Evolutionary conservation across 2,329 filamentous ascomycete genomes (phyloP), one percentile per base, ranked within the genome.

Genomic region (Fusarium burgessii): DNA sequence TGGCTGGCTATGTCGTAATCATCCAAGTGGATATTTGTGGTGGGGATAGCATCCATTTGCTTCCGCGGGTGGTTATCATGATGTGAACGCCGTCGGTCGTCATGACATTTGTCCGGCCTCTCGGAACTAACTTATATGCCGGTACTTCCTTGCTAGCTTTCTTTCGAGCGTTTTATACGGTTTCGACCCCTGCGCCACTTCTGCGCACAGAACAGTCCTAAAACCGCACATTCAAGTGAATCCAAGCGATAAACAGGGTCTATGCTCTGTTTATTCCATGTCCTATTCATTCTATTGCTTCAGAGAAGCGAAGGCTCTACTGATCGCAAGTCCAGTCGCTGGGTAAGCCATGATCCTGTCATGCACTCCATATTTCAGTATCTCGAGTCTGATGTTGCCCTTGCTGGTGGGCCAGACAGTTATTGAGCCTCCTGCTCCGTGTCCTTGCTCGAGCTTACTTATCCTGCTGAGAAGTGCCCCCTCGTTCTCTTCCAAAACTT

Each of bases 331-430:
- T 36, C 81, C 83, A 2, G 86, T 80, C 14, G 84, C 78, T 3
- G 84, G 83, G 74, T 86, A 84, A 5, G 82, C 82, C 85, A 87
- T 87, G 33, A 86, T 81, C 13, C 82, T 81, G 74, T 87, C 85
- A 59, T 87, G 85, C 9, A 85, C 75, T 1, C 85, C 85, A 68
- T 84, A 81, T 76, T 86, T 85, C 8, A 87, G 64, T 18, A 87
- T 83, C 62, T 87, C 80, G 52, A 87, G 81, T 62, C 82, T 79
- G 14, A 87, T 79, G 1, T 82, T 62, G 1, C 85, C 86, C 41
- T 81, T 78, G 18, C 76, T 73, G 4, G 81, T 83, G 32, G 72
- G 76, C 82, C 83, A 85, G 41, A 85, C 81, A 29, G 83, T 78
- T 29, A 83, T 77, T 46, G 80, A 85, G 0, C 85, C 85, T 7